Conservation (phyloP, 495 filamentous ascomycete species). For the Penicillium chermesinum region DNA sequence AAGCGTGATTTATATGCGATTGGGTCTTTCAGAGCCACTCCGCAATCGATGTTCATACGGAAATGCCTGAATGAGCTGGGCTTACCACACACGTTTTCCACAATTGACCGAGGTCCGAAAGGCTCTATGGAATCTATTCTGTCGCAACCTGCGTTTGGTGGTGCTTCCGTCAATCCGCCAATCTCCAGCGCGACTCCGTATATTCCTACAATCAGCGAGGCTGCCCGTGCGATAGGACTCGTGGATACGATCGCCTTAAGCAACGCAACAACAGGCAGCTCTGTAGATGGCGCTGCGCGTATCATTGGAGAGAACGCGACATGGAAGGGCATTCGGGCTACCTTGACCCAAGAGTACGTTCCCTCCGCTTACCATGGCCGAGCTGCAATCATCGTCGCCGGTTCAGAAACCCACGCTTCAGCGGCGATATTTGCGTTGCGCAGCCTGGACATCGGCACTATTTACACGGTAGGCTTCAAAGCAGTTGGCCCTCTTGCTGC, state of each 20-base stretch:
- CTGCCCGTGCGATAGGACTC: slow-evolving; percentile 67
- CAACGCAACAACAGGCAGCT: slow-evolving; percentile 12
- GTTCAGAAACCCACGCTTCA: slow-evolving; percentile 63
- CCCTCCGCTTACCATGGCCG: slow-evolving; percentile 72
- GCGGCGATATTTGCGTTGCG: slow-evolving; percentile 71
- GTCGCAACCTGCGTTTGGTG: slow-evolving; percentile 66
- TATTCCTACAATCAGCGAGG: slow-evolving; percentile 63
- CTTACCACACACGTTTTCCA: slow-evolving; percentile 71
- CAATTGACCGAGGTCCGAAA: slow-evolving; percentile 64
- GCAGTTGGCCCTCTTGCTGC: slow-evolving; percentile 56
- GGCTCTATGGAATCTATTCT: slow-evolving; percentile 62
- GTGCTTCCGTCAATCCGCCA: slow-evolving; percentile 71
- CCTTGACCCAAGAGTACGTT: slow-evolving; percentile 72
- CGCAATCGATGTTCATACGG: slow-evolving; percentile 77
- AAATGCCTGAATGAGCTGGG: slow-evolving; percentile 86
- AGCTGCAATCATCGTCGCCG: slow-evolving; percentile 67
- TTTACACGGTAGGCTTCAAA: slow-evolving; percentile 81
- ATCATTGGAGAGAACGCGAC: slow-evolving; percentile 73
- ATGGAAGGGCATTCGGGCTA: slow-evolving; percentile 79
- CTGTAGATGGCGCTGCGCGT: slow-evolving; percentile 25
- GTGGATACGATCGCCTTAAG: slow-evolving; percentile 73
- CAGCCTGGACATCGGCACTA: slow-evolving; percentile 67
- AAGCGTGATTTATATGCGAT: slow-evolving; percentile 77
- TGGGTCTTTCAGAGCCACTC: slow-evolving; percentile 62
- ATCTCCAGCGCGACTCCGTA: slow-evolving; percentile 46